Conservation (phyloP, 2,329 filamentous ascomycete species). For the Lachnellula willkommii region DNA sequence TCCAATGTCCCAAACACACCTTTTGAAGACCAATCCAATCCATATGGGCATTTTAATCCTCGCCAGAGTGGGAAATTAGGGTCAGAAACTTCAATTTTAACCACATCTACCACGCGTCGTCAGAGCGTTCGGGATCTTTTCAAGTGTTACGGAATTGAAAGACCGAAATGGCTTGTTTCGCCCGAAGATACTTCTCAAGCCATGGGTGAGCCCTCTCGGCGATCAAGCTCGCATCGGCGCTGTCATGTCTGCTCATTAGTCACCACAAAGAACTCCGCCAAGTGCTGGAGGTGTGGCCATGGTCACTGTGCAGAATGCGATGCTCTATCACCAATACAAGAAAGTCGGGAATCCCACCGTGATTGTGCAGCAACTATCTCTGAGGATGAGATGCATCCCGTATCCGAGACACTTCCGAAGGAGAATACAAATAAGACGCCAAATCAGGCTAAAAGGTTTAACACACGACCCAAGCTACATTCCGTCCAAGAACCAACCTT, state of each 20-base stretch:
- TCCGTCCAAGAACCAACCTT: background rate
- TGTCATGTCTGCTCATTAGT: slow-evolving; percentile 47
- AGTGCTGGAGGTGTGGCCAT: slow-evolving; percentile 47
- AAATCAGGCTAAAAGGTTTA: background rate
- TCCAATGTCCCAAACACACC: slow-evolving; percentile 2
- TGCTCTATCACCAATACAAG: slow-evolving; percentile 6
- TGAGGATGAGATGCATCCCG: background rate
- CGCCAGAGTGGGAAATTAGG: slow-evolving; percentile 11
- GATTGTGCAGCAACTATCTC: background rate
- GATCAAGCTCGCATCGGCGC: slow-evolving; percentile 28
- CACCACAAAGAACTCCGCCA: slow-evolving; percentile 33
- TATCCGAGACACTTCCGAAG: background rate
- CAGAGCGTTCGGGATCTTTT: slow-evolving; percentile 45
- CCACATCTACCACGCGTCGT: slow-evolving; percentile 34
- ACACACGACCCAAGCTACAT: background rate
- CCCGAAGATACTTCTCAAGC: slow-evolving; percentile 38
- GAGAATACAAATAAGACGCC: background rate
- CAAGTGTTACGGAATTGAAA: slow-evolving; percentile 41
- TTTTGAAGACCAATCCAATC: background rate
- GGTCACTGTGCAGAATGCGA: slow-evolving; percentile 44
- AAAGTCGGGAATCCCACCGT: background rate
- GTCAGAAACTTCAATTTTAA: slow-evolving; percentile 19
- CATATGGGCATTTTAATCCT: slow-evolving; percentile 4
- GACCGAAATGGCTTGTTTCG: slow-evolving; percentile 35
- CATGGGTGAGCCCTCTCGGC: slow-evolving; percentile 23